A percentile compares a stretch with the other conserved stretches of the same genome.
Conservation (phyloP, 495 filamentous ascomycete species). For the Neurospora sp. region DNA sequence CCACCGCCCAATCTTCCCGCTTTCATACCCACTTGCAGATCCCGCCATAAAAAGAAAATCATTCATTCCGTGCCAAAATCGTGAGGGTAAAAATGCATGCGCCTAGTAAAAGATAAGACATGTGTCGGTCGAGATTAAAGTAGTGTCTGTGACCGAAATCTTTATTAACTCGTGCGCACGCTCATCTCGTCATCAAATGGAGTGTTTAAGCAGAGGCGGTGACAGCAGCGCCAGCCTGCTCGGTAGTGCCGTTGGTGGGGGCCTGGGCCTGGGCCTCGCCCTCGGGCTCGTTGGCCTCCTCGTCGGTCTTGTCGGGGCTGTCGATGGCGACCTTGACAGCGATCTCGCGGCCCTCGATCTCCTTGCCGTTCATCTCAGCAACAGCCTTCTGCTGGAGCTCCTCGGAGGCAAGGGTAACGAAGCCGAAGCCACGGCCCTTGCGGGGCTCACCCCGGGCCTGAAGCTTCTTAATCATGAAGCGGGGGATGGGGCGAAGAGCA, state of each 20-base stretch:
- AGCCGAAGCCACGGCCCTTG: conserved; percentile 98
- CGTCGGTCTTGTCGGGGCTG: conserved; percentile 96
- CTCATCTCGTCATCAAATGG: conserved; percentile 12
- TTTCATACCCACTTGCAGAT: conserved; percentile 16
- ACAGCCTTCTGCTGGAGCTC: conserved; percentile 96
- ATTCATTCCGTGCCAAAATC: conserved; percentile 25
- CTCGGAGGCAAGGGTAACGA: conserved; percentile 91
- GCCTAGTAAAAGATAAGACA: conserved; percentile 25
- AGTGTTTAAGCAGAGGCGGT: conserved; percentile 12
- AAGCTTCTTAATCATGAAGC: conserved; percentile 99
- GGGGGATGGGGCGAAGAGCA: conserved; percentile 92
- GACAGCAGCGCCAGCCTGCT: neutral
- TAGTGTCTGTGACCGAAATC: conserved; percentile 14
- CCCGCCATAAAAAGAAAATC: conserved; percentile 21
- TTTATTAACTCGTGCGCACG: conserved; percentile 14
- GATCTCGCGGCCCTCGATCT: conserved; percentile 96
- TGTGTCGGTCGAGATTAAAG: conserved; percentile 18
- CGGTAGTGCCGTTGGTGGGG: neutral
- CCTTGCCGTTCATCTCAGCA: conserved; percentile 96
- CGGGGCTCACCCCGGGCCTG: conserved; percentile 94
- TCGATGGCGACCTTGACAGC: conserved; percentile 99
- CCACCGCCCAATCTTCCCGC: conserved; percentile 17
- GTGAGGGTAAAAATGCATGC: conserved; percentile 20
- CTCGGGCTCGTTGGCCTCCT: conserved; percentile 50
- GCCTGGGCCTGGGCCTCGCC: conserved; percentile 23